Conservation (phyloP, 2,329 filamentous ascomycete genomes). For the Ustulina deusta region DNA sequence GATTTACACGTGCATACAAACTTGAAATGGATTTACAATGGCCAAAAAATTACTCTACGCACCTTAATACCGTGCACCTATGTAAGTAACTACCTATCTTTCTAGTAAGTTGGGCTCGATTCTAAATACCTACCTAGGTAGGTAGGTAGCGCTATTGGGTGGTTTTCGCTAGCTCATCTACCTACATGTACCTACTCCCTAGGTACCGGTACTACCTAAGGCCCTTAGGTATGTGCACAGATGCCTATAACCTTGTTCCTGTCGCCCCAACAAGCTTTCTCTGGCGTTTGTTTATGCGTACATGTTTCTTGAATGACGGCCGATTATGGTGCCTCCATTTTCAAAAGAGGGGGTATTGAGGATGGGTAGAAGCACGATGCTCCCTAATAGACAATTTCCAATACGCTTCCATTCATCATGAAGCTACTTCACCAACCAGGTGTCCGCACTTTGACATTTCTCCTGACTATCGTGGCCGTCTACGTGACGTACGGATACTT, state of each 20-base stretch:
- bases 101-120: too few relatives aligned
- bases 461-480: constrained; percentile 43
- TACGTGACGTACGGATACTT: constrained; percentile 49
- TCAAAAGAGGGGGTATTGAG: constrained; percentile 9
- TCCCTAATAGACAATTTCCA: constrained; percentile 1
- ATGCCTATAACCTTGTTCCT: background rate
- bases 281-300: background rate
- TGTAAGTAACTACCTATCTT: too few relatives aligned
- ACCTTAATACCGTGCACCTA: too few relatives aligned
- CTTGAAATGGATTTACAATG: too few relatives aligned
- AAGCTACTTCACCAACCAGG: constrained; percentile 44
- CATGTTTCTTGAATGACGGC: background rate
- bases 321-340: constrained; percentile 6
- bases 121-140: background rate
- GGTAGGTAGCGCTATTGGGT: too few relatives aligned
- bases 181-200: too few relatives aligned
- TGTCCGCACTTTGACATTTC: constrained; percentile 45
- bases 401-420: constrained; percentile 25
- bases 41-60: too few relatives aligned
- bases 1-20: too few relatives aligned
- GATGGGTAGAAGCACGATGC: constrained; percentile 16
- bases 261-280: background rate
- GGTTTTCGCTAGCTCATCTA: too few relatives aligned
- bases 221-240: too few relatives aligned
- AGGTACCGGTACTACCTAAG: too few relatives aligned